Evolutionary conservation across 140 eudicot genomes (phyloP).

Genomic region (Bidens hawaiensis): DNA sequence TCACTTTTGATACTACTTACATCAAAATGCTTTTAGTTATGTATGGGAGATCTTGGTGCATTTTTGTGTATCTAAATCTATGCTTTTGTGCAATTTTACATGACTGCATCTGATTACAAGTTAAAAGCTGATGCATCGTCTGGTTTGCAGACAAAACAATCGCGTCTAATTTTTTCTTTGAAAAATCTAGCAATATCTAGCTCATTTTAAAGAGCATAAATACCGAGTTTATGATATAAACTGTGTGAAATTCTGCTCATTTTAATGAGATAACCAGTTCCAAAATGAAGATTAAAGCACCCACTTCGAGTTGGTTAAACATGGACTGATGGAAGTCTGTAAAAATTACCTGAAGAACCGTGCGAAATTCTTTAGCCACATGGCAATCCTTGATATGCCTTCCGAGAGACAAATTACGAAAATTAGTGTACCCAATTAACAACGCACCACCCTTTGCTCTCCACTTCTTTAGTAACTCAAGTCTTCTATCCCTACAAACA

Average conservation of each 20-base stretch:
- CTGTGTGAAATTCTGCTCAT: no score
- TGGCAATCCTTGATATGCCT: conserved; percentile 78
- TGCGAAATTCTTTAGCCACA: conserved; percentile 56
- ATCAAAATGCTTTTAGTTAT: not conserved
- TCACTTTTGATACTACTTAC: not conserved
- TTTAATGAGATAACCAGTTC: no score
- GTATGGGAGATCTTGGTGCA: not conserved
- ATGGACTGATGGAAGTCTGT: no score
- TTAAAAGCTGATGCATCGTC: no score
- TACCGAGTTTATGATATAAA: no score
- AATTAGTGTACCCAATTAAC: conserved; percentile 77
- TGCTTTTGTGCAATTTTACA: not conserved
- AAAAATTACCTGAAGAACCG: conserved; percentile 70
- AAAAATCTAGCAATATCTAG: not conserved
- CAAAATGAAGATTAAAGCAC: no score
- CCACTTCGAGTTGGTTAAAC: no score
- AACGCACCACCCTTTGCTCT: conserved; percentile 84
- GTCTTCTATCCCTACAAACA: conserved; percentile 69
- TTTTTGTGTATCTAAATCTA: not conserved
- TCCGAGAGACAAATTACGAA: conserved; percentile 81
- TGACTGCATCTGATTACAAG: no score
- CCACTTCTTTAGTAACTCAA: conserved; percentile 75
- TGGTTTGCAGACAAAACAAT: not conserved
- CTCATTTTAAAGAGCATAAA: not conserved
- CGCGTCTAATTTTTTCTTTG: not conserved